Conservation (phyloP, 1,284 basidiomycete species). For the Coniferiporia sulphurascens region DNA sequence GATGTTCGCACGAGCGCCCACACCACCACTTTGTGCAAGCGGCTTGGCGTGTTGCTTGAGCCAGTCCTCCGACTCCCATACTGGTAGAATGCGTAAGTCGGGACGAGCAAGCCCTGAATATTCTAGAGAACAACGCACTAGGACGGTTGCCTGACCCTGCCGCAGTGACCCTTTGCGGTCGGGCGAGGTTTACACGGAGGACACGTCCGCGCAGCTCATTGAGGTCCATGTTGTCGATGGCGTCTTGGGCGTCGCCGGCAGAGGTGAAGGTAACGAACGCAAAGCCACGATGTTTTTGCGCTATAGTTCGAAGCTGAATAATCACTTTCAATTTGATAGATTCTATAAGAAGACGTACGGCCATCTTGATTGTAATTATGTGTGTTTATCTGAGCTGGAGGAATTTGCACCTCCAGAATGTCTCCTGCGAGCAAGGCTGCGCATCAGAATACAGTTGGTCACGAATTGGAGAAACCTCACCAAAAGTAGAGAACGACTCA, state of each 20-base stretch:
- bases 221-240: slow-evolving; percentile 86
- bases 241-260: slow-evolving; percentile 75
- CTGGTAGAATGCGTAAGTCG: slow-evolving; percentile 31
- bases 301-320: slow-evolving; percentile 33
- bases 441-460: slow-evolving; percentile 1
- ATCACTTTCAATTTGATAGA: slow-evolving; percentile 13
- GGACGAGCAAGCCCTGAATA: slow-evolving; percentile 3
- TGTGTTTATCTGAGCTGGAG: slow-evolving; percentile 59
- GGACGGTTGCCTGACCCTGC: slow-evolving; percentile 69
- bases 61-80: slow-evolving; percentile 88
- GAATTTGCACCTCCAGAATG: slow-evolving; percentile 76
- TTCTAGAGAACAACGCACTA: slow-evolving; percentile 38
- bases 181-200: slow-evolving; percentile 72
- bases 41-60: slow-evolving; percentile 68
- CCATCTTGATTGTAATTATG: slow-evolving; percentile 42
- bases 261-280: slow-evolving; percentile 76
- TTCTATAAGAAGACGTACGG: slow-evolving; percentile 32
- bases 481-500: slow-evolving; percentile 73
- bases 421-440: slow-evolving; percentile 48
- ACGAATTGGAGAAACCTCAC: slow-evolving; percentile 35
- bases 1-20: slow-evolving; percentile 40
- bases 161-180: slow-evolving; percentile 61
- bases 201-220: slow-evolving; percentile 73
- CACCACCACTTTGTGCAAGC: slow-evolving; percentile 57
- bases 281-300: slow-evolving; percentile 75